phyloP scores from a whole-genome alignment of 106 monocot species.

The Dioscorea alata region DNA sequence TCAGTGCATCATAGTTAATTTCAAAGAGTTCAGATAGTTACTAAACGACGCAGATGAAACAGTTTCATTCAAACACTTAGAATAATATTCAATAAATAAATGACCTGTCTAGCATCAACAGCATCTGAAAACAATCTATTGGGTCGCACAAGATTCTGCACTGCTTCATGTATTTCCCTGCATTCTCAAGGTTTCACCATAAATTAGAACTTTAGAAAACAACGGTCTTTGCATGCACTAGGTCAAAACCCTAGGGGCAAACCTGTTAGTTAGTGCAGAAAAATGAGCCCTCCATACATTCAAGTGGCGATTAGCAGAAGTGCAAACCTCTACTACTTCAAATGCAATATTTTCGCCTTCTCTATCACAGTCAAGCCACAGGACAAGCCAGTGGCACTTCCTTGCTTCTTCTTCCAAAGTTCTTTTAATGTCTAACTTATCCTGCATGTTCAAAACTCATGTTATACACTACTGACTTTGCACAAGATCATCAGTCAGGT shows the following conservation, averaged over 20 bases:
- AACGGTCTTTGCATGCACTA: no score
- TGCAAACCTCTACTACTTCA: constrained; percentile 93
- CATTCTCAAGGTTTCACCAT: constrained; percentile 10
- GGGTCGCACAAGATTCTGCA: constrained; percentile 86
- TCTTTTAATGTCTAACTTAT: constrained; percentile 82
- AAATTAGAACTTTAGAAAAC: no score
- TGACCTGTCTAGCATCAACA: constrained; percentile 95
- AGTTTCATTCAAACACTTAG: no score
- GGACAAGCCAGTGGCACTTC: constrained; percentile 87
- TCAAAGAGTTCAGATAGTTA: no score
- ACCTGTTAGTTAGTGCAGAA: constrained; percentile 95
- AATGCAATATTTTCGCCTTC: constrained; percentile 99
- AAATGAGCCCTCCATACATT: constrained; percentile 92
- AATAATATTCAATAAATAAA: background rate
- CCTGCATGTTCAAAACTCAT: constrained; percentile 33
- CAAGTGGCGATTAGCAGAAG: constrained; percentile 55
- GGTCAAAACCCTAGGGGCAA: background rate
- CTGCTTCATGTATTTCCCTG: constrained; percentile 83
- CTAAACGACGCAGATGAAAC: no score
- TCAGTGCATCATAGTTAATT: no score
- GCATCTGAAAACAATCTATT: constrained; percentile 93
- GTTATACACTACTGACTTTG: background rate
- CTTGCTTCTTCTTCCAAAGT: constrained; percentile 94
- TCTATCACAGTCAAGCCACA: constrained; percentile 98
- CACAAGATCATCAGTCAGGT: no score